Percentiles rank a stretch among this genome's conserved stretches.
phyloP scores from a whole-genome alignment of 2,329 filamentous ascomycete genomes.

The Fusarium decemcellulare region DNA sequence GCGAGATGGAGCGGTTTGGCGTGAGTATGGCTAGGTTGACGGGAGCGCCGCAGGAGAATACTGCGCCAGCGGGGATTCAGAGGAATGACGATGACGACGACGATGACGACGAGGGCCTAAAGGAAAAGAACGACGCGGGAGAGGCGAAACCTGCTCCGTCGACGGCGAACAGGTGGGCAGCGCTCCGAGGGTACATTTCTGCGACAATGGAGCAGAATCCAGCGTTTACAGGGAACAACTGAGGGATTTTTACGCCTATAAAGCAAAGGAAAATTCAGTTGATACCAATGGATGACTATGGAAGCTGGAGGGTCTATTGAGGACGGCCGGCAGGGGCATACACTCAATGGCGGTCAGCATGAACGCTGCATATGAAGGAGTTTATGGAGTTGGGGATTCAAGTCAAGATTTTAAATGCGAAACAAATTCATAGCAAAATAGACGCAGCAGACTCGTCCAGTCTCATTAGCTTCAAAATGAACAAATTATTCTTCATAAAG shows the following conservation, averaged over 20 bases:
- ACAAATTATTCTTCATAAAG: conserved; percentile 28
- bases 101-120: conserved; percentile 35
- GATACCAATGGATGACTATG: conserved; percentile 15
- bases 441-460: background rate
- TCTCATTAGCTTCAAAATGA: background rate
- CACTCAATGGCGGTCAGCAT: no score
- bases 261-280: background rate
- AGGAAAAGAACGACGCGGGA: conserved; percentile 17
- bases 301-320: background rate
- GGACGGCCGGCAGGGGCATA: no score
- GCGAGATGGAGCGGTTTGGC: conserved; percentile 88
- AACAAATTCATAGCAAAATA: conserved; percentile 6
- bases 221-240: conserved; percentile 68
- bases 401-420: background rate
- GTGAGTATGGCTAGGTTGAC: conserved; percentile 85
- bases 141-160: conserved; percentile 45
- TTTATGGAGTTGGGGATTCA: conserved; percentile 35
- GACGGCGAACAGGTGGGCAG: conserved; percentile 80
- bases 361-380: conserved; percentile 16
- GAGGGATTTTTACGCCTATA: background rate
- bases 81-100: conserved; percentile 25
- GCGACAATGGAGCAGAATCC: conserved; percentile 91
- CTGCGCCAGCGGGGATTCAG: conserved; percentile 16
- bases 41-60: conserved; percentile 49
- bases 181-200: conserved; percentile 86